These are phyloP conservation scores for Chlamydomonas sphaeroides DNA, from an alignment of 139 green algal species.

Conservation along the genomic window DNA sequence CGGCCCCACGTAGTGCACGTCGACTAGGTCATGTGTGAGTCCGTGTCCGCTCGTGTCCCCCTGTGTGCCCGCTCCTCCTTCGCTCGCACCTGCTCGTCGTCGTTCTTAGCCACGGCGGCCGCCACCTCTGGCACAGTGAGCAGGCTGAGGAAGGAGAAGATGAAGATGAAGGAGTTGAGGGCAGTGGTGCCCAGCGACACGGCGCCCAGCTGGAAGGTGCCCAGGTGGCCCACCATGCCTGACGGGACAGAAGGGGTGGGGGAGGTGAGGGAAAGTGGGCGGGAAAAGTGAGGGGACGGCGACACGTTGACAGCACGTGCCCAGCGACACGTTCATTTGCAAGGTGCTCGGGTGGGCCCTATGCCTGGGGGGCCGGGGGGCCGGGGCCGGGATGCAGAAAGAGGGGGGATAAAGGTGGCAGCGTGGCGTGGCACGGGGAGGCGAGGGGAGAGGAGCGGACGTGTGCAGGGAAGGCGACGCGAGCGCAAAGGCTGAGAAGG, in stretches of 20 bases:
- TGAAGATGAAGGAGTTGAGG: constrained; percentile 63
- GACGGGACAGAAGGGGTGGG: neutral
- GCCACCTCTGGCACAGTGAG: constrained; percentile 71
- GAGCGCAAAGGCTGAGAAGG: no score
- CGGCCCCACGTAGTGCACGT: neutral
- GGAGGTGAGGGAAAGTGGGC: neutral
- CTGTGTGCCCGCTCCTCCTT: neutral
- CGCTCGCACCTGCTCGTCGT: constrained; percentile 47
- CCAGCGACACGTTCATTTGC: no score
- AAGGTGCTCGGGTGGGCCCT: no score
- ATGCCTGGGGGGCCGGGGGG: no score
- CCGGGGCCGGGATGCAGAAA: no score
- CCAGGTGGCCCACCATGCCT: constrained; percentile 70
- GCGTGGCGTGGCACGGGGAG: no score
- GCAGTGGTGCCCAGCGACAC: constrained; percentile 67
- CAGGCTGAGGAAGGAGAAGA: constrained; percentile 77
- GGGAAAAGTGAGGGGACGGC: neutral
- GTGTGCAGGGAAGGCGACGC: no score
- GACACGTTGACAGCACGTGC: no score
- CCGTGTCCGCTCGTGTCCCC: neutral
- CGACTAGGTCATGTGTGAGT: no score
- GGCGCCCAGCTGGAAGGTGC: constrained; percentile 65
- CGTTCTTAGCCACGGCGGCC: constrained; percentile 52
- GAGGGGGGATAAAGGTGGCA: no score
- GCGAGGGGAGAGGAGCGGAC: no score